phyloP scores from a whole-genome alignment of 177 flowering plant species.

The Vitis hybrid region DNA sequence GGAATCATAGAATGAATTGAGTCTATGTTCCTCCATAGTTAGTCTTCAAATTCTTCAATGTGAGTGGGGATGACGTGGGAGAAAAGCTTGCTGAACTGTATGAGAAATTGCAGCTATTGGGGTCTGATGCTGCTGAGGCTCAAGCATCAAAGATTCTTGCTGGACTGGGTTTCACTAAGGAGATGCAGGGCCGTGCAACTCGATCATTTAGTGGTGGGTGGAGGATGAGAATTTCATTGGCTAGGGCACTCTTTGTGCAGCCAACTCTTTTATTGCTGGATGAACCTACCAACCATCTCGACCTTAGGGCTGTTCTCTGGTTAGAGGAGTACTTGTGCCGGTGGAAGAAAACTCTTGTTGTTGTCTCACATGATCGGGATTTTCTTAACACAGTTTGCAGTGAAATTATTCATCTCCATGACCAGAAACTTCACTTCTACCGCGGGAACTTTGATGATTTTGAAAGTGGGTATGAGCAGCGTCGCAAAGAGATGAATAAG shows the following conservation, averaged over 20 bases:
- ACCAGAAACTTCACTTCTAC: constrained; percentile 59
- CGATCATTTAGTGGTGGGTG: constrained; percentile 83
- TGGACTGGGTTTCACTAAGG: constrained; percentile 77
- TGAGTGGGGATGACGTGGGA: no score
- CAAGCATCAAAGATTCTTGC: constrained; percentile 78
- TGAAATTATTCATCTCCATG: constrained; percentile 82
- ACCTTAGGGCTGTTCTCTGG: constrained; percentile 75
- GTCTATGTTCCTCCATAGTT: no score
- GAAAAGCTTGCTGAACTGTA: no score
- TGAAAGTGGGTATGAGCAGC: constrained; percentile 70
- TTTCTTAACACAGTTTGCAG: constrained; percentile 72
- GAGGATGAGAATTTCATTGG: constrained; percentile 90
- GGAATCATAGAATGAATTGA: no score
- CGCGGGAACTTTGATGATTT: constrained; percentile 81
- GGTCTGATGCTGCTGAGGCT: constrained; percentile 77
- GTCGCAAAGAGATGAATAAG: constrained; percentile 69
- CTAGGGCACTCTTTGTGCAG: constrained; percentile 82
- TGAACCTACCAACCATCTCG: constrained; percentile 79
- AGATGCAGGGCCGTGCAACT: constrained; percentile 69
- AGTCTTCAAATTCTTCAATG: no score
- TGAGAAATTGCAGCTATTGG: constrained; percentile 16
- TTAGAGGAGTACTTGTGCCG: constrained; percentile 68
- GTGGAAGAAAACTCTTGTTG: constrained; percentile 78
- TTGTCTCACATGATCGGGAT: constrained; percentile 77
- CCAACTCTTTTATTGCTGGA: constrained; percentile 71